Percentiles rank a stretch among this genome's conserved stretches.
phyloP scores from a whole-genome alignment of 169 alveolate species.

The Plasmodium knowlesi region DNA sequence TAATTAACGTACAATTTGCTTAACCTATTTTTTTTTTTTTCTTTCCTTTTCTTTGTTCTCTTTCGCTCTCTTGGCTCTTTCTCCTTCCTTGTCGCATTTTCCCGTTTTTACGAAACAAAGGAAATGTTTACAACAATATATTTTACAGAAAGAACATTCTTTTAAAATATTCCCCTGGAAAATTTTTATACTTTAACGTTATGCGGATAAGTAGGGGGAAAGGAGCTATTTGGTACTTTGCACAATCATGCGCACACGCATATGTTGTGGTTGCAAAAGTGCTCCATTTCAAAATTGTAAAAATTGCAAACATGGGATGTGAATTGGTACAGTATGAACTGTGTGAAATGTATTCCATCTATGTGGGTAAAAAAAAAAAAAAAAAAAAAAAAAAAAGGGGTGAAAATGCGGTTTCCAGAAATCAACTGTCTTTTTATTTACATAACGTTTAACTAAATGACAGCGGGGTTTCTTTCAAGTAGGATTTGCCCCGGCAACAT shows the following conservation, averaged over 20 bases:
- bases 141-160: not conserved
- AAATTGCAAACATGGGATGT: not conserved
- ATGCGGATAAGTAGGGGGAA: not conserved
- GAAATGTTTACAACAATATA: not conserved
- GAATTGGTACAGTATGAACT: not conserved
- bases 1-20: not conserved
- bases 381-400: not conserved
- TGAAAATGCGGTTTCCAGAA: not conserved
- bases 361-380: not conserved
- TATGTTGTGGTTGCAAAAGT: not conserved
- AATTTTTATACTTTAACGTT: not conserved
- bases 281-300: constrained; percentile 2
- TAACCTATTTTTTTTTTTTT: not conserved
- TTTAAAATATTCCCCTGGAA: not conserved
- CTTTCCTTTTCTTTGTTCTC: not conserved
- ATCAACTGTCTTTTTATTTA: not conserved
- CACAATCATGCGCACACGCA: not conserved
- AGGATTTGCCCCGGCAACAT: not conserved
- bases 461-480: not conserved
- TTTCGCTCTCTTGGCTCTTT: not conserved
- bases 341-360: not conserved
- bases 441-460: not conserved
- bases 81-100: not conserved
- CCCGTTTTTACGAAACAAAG: not conserved
- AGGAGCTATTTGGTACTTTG: not conserved